Percentiles rank a stretch among this genome's conserved stretches.
Evolutionary conservation across 192 early-diverging fungal genomes (phyloP).

Genomic region (Coemansia sp.): DNA sequence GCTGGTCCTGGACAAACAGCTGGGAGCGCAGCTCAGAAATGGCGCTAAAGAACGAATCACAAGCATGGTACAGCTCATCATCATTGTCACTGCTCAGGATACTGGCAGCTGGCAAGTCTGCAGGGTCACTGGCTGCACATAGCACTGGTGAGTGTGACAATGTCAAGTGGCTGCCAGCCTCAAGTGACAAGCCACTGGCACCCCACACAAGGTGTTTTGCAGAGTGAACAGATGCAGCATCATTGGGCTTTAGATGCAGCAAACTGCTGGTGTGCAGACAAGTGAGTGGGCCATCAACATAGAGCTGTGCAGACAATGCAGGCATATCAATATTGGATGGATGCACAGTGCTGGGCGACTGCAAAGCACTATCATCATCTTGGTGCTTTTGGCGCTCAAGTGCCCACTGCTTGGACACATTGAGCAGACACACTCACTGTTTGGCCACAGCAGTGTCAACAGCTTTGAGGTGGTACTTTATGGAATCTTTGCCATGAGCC

Average conservation of each 20-base stretch:
- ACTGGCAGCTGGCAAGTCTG: constrained; percentile 23
- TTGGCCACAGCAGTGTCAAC: constrained; percentile 67
- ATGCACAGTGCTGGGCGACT: background rate
- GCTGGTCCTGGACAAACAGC: constrained; percentile 58
- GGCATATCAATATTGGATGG: background rate
- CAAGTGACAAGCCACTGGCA: constrained; percentile 8
- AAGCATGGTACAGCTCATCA: constrained; percentile 44
- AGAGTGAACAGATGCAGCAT: constrained; percentile 14
- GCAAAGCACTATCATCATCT: background rate
- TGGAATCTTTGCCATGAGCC: constrained; percentile 72
- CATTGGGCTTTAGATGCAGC: constrained; percentile 16
- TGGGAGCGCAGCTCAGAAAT: constrained; percentile 58
- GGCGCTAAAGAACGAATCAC: constrained; percentile 49
- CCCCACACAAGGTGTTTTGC: constrained; percentile 19
- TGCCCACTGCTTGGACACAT: constrained; percentile 73
- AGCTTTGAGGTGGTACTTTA: constrained; percentile 70
- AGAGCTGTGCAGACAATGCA: background rate
- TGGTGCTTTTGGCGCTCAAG: constrained; percentile 35
- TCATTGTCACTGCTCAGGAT: constrained; percentile 47
- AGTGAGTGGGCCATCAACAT: background rate
- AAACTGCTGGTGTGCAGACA: constrained; percentile 39
- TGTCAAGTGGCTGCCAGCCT: background rate
- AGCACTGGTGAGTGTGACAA: background rate
- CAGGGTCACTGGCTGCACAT: background rate
- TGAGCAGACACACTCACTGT: constrained; percentile 77